A percentile compares a stretch with the other conserved stretches of the same genome.
Conservation (phyloP, 2,329 filamentous ascomycete genomes). For the Talaromyces sp. region DNA sequence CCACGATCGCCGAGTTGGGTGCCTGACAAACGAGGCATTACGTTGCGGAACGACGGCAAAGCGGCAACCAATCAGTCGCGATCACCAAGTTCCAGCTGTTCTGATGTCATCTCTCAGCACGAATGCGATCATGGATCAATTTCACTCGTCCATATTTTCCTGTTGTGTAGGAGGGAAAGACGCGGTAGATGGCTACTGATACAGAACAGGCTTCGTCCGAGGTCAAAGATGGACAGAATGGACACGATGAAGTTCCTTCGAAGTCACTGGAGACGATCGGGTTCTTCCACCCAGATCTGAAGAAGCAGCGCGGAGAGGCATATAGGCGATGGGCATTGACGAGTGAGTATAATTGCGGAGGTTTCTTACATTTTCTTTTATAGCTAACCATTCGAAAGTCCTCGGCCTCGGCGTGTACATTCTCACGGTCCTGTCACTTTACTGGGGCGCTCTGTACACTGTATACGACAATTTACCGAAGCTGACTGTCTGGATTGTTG, state of each 20-base stretch:
- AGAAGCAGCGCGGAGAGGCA: slow-evolving; percentile 4
- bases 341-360: background rate
- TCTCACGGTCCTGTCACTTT: slow-evolving; percentile 55
- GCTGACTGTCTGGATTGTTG: slow-evolving; percentile 57
- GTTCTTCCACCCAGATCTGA: slow-evolving; percentile 17
- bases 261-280: slow-evolving; percentile 3
- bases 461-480: slow-evolving; percentile 48
- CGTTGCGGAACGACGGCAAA: background rate
- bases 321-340: slow-evolving; percentile 15
- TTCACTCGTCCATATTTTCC: background rate
- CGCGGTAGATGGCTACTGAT: background rate
- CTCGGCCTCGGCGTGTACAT: slow-evolving; percentile 55
- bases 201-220: background rate
- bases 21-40: background rate
- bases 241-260: background rate
- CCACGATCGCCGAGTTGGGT: background rate
- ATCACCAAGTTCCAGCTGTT: background rate
- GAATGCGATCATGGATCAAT: background rate
- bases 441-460: slow-evolving; percentile 57
- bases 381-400: slow-evolving; percentile 30
- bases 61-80: background rate
- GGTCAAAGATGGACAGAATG: background rate
- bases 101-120: background rate
- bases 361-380: background rate
- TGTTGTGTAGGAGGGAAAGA: background rate